A percentile compares a stretch with the other conserved stretches of the same genome.
Evolutionary conservation across 1,139 yeast genomes (phyloP).

Genomic region (Candida tropicalis): DNA sequence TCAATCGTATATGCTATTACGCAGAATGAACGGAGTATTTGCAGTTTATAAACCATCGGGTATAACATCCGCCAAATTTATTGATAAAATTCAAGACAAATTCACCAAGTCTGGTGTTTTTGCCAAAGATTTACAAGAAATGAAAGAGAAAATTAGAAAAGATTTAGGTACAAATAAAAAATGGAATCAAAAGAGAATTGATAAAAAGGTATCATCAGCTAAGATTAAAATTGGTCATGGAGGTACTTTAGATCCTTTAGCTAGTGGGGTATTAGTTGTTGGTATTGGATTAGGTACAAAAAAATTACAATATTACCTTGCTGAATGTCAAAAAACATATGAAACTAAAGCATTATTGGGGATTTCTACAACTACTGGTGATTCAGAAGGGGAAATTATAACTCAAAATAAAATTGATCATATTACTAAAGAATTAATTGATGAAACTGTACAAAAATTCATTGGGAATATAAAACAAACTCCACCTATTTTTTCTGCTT

Average conservation of each 20-base stretch:
- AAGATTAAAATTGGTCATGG: conserved; percentile 96
- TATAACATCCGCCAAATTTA: conserved; percentile 73
- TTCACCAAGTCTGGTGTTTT: conserved; percentile 66
- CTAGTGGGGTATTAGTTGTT: conserved; percentile 88
- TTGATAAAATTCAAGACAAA: conserved; percentile 62
- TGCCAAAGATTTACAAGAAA: conserved; percentile 51
- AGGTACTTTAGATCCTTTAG: conserved; percentile 94
- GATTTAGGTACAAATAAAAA: conserved; percentile 48
- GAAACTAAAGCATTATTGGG: conserved; percentile 88
- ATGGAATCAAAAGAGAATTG: conserved; percentile 48
- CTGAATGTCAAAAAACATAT: conserved; percentile 76
- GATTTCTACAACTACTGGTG: conserved; percentile 91
- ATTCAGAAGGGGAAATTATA: conserved; percentile 82
- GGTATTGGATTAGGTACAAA: conserved; percentile 94
- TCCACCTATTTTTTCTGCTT: conserved; percentile 94
- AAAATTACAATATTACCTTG: conserved; percentile 65
- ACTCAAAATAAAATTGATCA: conserved; percentile 59
- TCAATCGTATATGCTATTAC: conserved; percentile 15
- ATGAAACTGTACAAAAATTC: conserved; percentile 58
- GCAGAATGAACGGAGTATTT: conserved; percentile 78
- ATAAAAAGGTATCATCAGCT: conserved; percentile 46
- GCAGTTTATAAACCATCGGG: conserved; percentile 94
- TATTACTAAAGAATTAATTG: conserved; percentile 57
- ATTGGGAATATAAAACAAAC: conserved; percentile 82
- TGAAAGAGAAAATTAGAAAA: conserved; percentile 31